Percentiles rank a stretch among this genome's conserved stretches.
Conservation (phyloP, 495 filamentous ascomycete species). For the Evernia prunastri region DNA sequence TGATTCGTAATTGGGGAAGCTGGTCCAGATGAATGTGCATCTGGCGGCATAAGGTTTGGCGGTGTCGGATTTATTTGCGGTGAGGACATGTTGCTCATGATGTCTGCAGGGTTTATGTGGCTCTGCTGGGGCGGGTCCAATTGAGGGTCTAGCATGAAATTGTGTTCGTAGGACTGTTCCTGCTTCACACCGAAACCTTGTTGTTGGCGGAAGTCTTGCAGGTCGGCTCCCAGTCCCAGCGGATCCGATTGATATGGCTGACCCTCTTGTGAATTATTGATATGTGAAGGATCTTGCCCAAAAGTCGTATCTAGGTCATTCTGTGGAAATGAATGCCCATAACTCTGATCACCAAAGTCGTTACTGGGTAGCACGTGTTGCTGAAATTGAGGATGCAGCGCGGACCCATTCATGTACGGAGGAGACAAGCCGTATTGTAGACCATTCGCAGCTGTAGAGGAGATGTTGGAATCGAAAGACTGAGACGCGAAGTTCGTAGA, state of each 20-base stretch:
- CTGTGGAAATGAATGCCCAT: slow-evolving; percentile 21
- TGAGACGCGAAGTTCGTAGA: slow-evolving; percentile 19
- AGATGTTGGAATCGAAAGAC: slow-evolving; percentile 21
- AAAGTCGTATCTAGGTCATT: slow-evolving; percentile 17
- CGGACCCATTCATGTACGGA: slow-evolving; percentile 23
- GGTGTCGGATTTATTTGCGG: slow-evolving; percentile 55
- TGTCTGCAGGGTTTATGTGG: slow-evolving; percentile 53
- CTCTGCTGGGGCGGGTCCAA: slow-evolving; percentile 35
- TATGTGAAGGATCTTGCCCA: slow-evolving; percentile 18
- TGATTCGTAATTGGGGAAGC: slow-evolving; percentile 44
- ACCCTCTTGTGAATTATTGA: slow-evolving; percentile 17
- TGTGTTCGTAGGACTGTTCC: slow-evolving; percentile 16
- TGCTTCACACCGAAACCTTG: slow-evolving; percentile 20
- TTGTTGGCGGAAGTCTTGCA: slow-evolving; percentile 21
- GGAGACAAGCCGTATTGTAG: slow-evolving; percentile 21
- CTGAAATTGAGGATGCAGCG: slow-evolving; percentile 18
- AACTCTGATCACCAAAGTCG: slow-evolving; percentile 19
- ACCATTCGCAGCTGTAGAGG: slow-evolving; percentile 13
- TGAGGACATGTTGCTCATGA: slow-evolving; percentile 66
- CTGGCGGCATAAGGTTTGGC: slow-evolving; percentile 27
- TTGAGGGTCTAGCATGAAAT: slow-evolving; percentile 41
- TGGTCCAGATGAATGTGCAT: slow-evolving; percentile 39
- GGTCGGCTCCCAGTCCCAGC: slow-evolving; percentile 15
- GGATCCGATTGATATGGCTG: slow-evolving; percentile 20
- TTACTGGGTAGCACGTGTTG: slow-evolving; percentile 22